Evolutionary conservation across 768 basidiomycete genomes (phyloP), one percentile per base, ranked within the genome.

Genomic region (Artomyces pyxidatus): DNA sequence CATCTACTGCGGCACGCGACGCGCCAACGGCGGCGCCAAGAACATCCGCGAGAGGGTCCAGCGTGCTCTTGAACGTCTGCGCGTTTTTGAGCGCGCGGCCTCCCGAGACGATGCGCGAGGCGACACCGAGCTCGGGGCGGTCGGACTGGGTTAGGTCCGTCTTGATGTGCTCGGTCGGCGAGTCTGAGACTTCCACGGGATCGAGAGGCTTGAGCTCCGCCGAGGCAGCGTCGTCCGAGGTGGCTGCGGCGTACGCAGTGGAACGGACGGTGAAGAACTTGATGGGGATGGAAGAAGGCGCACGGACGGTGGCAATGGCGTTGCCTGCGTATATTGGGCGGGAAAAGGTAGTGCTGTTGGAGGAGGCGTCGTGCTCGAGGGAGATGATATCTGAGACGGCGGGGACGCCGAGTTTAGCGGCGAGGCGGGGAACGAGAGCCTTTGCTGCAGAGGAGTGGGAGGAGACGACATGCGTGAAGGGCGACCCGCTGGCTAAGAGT

Each of bases 301-400:
- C 88, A 51, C 83, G 82, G 57, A 99, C 84, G 37, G 93, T 95
- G 22, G 93, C 78, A 48, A 98, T 91, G 39, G 96, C 96, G 61
- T 98, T 98, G 42, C 96, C 96, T 21, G 96, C 96, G 59, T 99
- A 98, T 59, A 98, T 96, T 23, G 91, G 92, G 22, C 95, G 87
- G 4, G 87, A 83, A 65, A 94, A 98, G 1, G 82, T 89, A 32
- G 90, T 91, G 58, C 73, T 76, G 55, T 85, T 83, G 28, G 81
- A 79, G 3, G 82, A 65, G 25, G 67, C 48, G 59, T 90, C 85
- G 63, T 90, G 82, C 35, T 82, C 74, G 55, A 97, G 71, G 12
- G 85, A 85, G 28, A 83, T 88, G 58, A 98, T 79, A 66, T 98
- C 94, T 28, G 92, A 92, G 52, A 96, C 77, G 52, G 91, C 90